Percentiles rank a stretch among this genome's conserved stretches.
phyloP scores from a whole-genome alignment of 352 stramenopile genomes.

The Pythium sp. region DNA sequence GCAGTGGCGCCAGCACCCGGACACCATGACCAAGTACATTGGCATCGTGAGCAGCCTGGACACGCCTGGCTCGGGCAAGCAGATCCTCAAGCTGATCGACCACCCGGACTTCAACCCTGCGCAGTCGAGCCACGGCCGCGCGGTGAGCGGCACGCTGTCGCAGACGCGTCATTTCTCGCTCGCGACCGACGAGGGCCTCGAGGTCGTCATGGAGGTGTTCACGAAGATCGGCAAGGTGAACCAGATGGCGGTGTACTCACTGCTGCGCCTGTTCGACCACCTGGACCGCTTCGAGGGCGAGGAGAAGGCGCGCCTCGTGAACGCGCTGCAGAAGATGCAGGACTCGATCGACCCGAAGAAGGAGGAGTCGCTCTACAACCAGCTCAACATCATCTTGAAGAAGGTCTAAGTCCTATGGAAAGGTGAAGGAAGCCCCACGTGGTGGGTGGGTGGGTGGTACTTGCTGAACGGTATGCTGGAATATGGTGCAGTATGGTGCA shows the following conservation, averaged over 20 bases:
- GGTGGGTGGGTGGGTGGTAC: too few species aligned
- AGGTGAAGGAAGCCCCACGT: too few species aligned
- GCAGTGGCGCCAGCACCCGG: constrained; percentile 65
- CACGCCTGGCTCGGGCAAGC: constrained; percentile 38
- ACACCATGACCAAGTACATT: constrained; percentile 84
- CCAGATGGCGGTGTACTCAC: constrained; percentile 80
- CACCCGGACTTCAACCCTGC: constrained; percentile 72
- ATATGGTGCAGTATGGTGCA: too few species aligned
- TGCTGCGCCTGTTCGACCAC: constrained; percentile 81
- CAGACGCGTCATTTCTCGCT: constrained; percentile 77
- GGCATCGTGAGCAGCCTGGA: constrained; percentile 64
- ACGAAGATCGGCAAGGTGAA: constrained; percentile 82
- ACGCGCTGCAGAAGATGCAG: constrained; percentile 64
- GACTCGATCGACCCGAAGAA: constrained; percentile 52
- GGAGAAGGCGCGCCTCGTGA: constrained; percentile 49
- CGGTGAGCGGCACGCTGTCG: constrained; percentile 49
- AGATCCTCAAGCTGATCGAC: constrained; percentile 64
- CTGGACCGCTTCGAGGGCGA: constrained; percentile 59
- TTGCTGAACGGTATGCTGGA: too few species aligned
- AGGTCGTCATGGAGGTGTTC: constrained; percentile 71
- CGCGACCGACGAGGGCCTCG: constrained; percentile 68
- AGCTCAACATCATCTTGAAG: constrained; percentile 84
- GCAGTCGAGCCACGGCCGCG: constrained; percentile 71
- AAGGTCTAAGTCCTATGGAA: constrained; percentile 45
- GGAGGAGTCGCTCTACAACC: constrained; percentile 68